phyloP scores from a whole-genome alignment of 306 rosid species.

The Sicyos edulis region DNA sequence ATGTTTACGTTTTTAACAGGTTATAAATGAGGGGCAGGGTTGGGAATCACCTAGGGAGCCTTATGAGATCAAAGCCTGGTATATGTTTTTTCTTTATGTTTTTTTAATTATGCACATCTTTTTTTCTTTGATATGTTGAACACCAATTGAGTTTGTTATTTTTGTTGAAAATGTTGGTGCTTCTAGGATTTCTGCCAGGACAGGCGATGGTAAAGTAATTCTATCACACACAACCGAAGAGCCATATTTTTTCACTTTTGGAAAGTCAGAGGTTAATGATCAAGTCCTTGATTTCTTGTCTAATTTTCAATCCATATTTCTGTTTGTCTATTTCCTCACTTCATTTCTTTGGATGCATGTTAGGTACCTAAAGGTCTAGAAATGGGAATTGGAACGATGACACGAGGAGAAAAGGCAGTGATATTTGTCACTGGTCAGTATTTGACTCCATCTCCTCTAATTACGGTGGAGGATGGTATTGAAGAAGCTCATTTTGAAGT shows the following conservation, averaged over 20 bases:
- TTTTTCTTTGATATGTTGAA: conserved; percentile 16
- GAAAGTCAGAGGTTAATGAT: conserved; percentile 74
- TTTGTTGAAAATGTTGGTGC: conserved; percentile 25
- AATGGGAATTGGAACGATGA: conserved; percentile 91
- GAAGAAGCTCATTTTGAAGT: conserved; percentile 86
- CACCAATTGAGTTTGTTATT: neutral
- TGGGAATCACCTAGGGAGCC: conserved; percentile 99
- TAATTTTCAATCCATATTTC: conserved; percentile 11
- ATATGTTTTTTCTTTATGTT: conserved; percentile 22
- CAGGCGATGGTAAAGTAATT: conserved; percentile 59
- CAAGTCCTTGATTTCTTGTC: conserved; percentile 4
- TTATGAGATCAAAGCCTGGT: conserved; percentile 97
- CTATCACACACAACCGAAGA: conserved; percentile 60
- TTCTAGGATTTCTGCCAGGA: conserved; percentile 77
- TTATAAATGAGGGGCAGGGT: conserved; percentile 74
- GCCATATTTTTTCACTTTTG: conserved; percentile 78
- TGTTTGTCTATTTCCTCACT: neutral
- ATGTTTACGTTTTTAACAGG: conserved; percentile 32
- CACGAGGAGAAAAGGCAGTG: conserved; percentile 77
- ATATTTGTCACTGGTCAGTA: conserved; percentile 63
- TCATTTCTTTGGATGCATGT: conserved; percentile 19
- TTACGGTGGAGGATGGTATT: conserved; percentile 54
- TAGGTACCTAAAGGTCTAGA: conserved; percentile 98
- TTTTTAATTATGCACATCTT: conserved; percentile 3
- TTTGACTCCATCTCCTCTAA: conserved; percentile 63